phyloP scores from a whole-genome alignment of 352 stramenopile genomes.

The Globisporangium paddicum region DNA sequence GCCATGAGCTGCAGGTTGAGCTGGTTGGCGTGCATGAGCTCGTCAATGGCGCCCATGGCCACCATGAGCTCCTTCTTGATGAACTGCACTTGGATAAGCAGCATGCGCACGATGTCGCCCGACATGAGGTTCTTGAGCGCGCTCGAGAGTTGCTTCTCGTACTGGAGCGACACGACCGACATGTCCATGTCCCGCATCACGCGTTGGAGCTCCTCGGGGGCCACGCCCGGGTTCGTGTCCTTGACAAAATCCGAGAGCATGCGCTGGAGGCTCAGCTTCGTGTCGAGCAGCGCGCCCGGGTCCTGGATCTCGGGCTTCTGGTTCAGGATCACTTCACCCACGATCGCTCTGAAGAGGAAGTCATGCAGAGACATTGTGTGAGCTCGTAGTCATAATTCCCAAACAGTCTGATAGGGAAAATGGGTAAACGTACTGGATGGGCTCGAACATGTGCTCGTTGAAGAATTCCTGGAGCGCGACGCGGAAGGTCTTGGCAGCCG shows the following conservation, averaged over 20 bases:
- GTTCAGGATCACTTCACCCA: constrained; percentile 77
- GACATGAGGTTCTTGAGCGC: constrained; percentile 79
- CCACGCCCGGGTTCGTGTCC: constrained; percentile 61
- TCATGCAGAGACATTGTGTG: neutral
- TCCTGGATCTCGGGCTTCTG: constrained; percentile 84
- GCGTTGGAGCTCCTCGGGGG: constrained; percentile 30
- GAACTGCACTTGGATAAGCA: constrained; percentile 86
- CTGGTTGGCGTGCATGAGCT: constrained; percentile 86
- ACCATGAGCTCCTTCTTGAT: constrained; percentile 90
- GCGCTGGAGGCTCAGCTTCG: constrained; percentile 73
- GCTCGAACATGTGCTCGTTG: constrained; percentile 77
- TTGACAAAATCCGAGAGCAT: constrained; percentile 80
- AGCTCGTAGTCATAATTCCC: neutral
- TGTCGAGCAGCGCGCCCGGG: constrained; percentile 63
- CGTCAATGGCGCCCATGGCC: constrained; percentile 82
- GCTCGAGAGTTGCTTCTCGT: constrained; percentile 55
- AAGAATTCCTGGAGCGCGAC: constrained; percentile 58
- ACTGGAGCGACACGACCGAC: constrained; percentile 70
- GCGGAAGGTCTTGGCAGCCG: constrained; percentile 35
- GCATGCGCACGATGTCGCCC: constrained; percentile 83
- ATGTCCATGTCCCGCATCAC: constrained; percentile 69
- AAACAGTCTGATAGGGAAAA: no score
- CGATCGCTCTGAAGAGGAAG: constrained; percentile 43
- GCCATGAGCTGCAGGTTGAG: constrained; percentile 84
- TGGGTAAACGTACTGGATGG: constrained; percentile 36